Evolutionary conservation across 768 basidiomycete genomes (phyloP).

Genomic region (Boletus tomentosulus): DNA sequence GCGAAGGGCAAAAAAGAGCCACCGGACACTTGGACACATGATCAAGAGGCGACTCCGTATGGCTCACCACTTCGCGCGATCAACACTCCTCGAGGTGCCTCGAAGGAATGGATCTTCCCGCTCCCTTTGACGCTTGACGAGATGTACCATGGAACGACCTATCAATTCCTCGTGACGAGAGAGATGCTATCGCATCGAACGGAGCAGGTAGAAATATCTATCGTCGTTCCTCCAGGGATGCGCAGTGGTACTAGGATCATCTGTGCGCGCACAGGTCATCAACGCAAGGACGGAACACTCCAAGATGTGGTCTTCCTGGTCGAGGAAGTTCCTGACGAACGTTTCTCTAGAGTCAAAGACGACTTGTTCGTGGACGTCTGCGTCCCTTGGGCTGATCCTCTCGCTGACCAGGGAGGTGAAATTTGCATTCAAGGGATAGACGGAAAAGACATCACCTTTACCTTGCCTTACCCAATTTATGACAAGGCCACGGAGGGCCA

Average conservation of each 20-base stretch:
- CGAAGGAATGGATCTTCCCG: constrained; percentile 66
- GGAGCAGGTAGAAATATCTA: constrained; percentile 53
- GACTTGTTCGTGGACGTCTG: constrained; percentile 54
- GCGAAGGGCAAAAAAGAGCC: constrained; percentile 5
- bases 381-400: constrained; percentile 51
- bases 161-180: constrained; percentile 58
- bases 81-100: constrained; percentile 37
- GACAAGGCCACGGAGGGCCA: constrained; percentile 49
- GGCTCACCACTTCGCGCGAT: constrained; percentile 38
- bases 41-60: constrained; percentile 22
- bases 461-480: constrained; percentile 49
- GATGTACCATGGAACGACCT: constrained; percentile 51
- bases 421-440: constrained; percentile 55
- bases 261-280: constrained; percentile 65
- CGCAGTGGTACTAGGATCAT: constrained; percentile 55
- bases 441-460: constrained; percentile 47
- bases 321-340: constrained; percentile 53
- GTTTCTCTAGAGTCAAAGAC: constrained; percentile 53
- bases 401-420: constrained; percentile 44
- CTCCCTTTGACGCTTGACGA: constrained; percentile 60
- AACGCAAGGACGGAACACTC: constrained; percentile 48
- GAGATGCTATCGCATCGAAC: constrained; percentile 44
- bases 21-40: constrained; percentile 1
- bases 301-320: constrained; percentile 69
- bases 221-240: constrained; percentile 61